These are phyloP conservation scores for Saccharomycopsis oosterbeekiorum DNA, from an alignment of 805 yeast genomes.

Conservation along the genomic window DNA sequence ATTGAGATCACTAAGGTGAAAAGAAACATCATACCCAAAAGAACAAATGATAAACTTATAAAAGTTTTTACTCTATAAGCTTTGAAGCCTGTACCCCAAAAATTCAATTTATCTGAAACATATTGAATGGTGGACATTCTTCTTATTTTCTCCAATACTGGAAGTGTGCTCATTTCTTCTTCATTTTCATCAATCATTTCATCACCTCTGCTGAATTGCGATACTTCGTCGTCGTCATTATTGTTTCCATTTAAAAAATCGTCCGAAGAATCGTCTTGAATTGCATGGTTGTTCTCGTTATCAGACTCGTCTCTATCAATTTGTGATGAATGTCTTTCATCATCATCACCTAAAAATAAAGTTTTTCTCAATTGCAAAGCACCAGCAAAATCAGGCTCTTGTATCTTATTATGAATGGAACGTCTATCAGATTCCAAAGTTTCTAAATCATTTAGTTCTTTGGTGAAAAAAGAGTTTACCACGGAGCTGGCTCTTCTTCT, in stretches of 20 bases:
- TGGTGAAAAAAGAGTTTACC: background rate
- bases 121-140: background rate
- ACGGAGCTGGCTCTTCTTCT: background rate
- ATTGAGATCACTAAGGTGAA: slow-evolving; percentile 23
- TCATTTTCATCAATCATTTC: background rate
- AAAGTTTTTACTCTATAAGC: slow-evolving; percentile 3
- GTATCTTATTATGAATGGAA: background rate
- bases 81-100: slow-evolving; percentile 12
- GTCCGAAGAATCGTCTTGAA: background rate
- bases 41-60: background rate
- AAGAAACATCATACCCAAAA: slow-evolving; percentile 20
- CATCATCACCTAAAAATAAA: background rate
- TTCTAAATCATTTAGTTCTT: background rate
- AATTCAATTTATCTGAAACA: slow-evolving; percentile 4
- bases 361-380: background rate
- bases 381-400: background rate
- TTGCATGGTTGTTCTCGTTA: background rate
- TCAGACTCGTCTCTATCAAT: background rate
- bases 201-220: background rate
- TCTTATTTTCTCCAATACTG: slow-evolving; percentile 1
- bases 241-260: background rate
- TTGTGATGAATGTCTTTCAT: background rate
- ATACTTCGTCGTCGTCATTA: background rate
- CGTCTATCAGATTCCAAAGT: background rate
- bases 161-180: background rate